Evolutionary conservation across 2,329 filamentous ascomycete species (phyloP).

Genomic region (Sporothrix dimorphospora): DNA sequence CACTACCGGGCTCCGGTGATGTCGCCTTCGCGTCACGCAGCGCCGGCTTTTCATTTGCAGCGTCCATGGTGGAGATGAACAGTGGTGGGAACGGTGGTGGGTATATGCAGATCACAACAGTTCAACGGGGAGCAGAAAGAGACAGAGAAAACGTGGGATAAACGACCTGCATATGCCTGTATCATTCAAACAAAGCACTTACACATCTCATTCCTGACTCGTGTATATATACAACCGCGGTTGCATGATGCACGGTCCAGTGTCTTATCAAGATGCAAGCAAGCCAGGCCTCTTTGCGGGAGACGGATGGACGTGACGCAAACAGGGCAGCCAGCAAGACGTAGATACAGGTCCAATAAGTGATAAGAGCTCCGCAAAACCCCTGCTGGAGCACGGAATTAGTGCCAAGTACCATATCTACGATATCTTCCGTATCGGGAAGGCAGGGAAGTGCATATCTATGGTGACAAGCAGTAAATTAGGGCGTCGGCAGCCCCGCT

Average conservation of each 20-base stretch:
- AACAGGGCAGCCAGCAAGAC: background rate
- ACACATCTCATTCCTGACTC: background rate
- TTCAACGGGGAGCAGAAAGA: background rate
- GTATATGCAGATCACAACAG: background rate
- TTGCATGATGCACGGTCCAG: background rate
- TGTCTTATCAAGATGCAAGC: conserved; percentile 8
- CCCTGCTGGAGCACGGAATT: background rate
- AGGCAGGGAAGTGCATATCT: background rate
- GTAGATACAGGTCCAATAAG: background rate
- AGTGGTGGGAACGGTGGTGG: too few species aligned
- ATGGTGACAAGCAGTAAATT: background rate
- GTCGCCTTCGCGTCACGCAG: background rate
- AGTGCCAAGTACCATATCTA: background rate
- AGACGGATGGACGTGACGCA: background rate
- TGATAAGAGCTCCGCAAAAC: background rate
- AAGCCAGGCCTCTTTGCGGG: background rate
- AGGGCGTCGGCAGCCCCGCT: conserved; percentile 16
- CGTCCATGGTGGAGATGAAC: background rate
- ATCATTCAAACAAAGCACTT: background rate
- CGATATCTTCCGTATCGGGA: conserved; percentile 6
- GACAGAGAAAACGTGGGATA: background rate
- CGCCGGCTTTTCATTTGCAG: background rate
- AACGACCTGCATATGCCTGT: background rate
- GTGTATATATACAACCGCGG: conserved; percentile 1
- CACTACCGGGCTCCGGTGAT: background rate